A percentile compares a stretch with the other conserved stretches of the same genome.
These are phyloP conservation scores for Ganoderma lingzhi DNA, from an alignment of 1,284 basidiomycete genomes.

Conservation along the genomic window DNA sequence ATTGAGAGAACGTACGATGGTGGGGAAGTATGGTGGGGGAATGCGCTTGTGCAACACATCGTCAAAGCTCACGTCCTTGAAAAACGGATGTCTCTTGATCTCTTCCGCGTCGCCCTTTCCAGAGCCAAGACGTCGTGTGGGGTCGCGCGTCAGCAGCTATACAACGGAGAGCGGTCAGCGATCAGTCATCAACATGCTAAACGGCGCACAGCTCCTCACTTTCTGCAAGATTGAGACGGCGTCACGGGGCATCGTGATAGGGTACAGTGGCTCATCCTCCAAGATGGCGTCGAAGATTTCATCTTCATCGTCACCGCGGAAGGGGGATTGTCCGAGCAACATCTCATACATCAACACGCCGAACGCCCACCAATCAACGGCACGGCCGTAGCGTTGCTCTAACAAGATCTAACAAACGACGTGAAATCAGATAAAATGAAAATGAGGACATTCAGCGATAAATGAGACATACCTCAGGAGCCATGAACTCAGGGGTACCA, in stretches of 20 bases:
- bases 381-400: conserved; percentile 97
- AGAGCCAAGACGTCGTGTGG: conserved; percentile 93
- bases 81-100: conserved; percentile 98
- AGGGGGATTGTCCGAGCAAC: conserved; percentile 98
- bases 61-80: conserved; percentile 97
- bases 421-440: not conserved
- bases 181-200: not conserved
- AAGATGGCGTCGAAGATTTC: conserved; percentile 99
- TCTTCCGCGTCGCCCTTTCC: conserved; percentile 94
- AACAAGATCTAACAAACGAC: conserved; percentile 81
- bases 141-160: conserved; percentile 95
- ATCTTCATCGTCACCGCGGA: conserved; percentile 99
- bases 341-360: conserved; percentile 99
- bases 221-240: conserved; percentile 96
- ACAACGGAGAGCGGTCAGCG: not conserved
- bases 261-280: conserved; percentile 98
- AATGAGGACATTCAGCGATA: not conserved
- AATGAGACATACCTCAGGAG: conserved; percentile 82
- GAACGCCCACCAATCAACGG: conserved; percentile 99
- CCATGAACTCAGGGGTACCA: conserved; percentile 99
- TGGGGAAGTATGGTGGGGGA: conserved; percentile 97
- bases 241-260: conserved; percentile 99
- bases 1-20: conserved; percentile 70
- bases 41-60: conserved; percentile 97
- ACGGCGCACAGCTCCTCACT: conserved; percentile 48